Conservation (phyloP, 345 rosid genomes). For the Dipteronia dyeriana region DNA sequence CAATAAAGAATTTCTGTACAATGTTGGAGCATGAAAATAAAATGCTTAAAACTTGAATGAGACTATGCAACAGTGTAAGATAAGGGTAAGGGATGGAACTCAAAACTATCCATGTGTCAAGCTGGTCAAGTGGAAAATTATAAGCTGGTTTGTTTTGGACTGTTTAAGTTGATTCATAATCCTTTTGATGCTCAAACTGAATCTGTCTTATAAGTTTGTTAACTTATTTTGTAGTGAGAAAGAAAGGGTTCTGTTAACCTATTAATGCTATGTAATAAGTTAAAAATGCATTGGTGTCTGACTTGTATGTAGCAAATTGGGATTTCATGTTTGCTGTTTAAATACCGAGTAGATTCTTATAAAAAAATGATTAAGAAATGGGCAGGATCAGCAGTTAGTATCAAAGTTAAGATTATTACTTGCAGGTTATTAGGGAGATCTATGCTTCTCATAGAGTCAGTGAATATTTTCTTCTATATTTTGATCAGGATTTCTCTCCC, state of each 20-base stretch:
- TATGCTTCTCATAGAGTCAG: not conserved
- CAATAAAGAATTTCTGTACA: not conserved
- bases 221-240: not conserved
- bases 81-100: not conserved
- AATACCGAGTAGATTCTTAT: not conserved
- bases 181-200: not conserved
- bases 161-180: not conserved
- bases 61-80: not conserved
- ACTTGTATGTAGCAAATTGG: slow-evolving; percentile 1
- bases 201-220: not conserved
- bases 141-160: not conserved
- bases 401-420: slow-evolving; percentile 9
- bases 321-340: not conserved
- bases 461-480: not conserved
- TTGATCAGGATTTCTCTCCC: not conserved
- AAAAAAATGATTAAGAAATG: slow-evolving; percentile 1
- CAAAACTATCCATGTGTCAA: not conserved
- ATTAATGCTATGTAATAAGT: slow-evolving; percentile 2
- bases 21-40: not conserved
- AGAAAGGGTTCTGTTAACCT: not conserved
- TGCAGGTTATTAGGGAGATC: not conserved
- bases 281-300: slow-evolving; percentile 5
- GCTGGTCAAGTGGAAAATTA: not conserved
- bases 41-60: not conserved
- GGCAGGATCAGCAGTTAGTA: not conserved